Conservation (phyloP, 129 eudicot species). For the Mikania micrantha region DNA sequence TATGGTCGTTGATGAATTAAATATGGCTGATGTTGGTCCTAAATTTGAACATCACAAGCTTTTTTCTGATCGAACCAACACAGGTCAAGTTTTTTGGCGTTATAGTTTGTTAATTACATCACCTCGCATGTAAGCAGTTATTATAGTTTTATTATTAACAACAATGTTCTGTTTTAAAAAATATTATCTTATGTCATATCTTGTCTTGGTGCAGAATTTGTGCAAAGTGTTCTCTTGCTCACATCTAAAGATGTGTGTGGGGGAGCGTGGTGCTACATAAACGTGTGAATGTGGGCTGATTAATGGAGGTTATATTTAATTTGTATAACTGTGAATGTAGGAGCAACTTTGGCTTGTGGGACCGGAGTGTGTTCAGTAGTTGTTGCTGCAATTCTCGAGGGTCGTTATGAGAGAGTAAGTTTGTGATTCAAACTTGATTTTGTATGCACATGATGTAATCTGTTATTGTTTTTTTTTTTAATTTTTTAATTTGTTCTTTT, state of each 20-base stretch:
- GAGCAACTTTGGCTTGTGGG: constrained; percentile 98
- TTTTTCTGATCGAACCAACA: constrained; percentile 93
- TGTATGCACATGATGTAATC: not conserved
- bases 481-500: not conserved
- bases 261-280: constrained; percentile 95
- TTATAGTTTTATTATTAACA: too few relatives aligned
- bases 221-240: constrained; percentile 79
- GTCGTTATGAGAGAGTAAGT: constrained; percentile 79
- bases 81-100: constrained; percentile 48
- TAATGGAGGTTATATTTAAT: not conserved
- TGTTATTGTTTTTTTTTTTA: not conserved
- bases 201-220: constrained; percentile 60
- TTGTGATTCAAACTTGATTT: not conserved
- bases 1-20: constrained; percentile 80
- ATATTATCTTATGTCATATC: not conserved
- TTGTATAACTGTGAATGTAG: constrained; percentile 24
- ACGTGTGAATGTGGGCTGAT: not conserved
- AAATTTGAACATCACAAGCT: constrained; percentile 76
- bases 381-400: constrained; percentile 97
- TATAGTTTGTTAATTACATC: not conserved
- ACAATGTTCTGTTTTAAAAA: not conserved
- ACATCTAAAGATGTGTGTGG: constrained; percentile 95
- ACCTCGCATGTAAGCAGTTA: not conserved
- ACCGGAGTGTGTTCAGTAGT: constrained; percentile 96
- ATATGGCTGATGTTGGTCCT: constrained; percentile 81